Conservation (phyloP, 176 grass and related monocot genomes). For the Cocos nucifera region DNA sequence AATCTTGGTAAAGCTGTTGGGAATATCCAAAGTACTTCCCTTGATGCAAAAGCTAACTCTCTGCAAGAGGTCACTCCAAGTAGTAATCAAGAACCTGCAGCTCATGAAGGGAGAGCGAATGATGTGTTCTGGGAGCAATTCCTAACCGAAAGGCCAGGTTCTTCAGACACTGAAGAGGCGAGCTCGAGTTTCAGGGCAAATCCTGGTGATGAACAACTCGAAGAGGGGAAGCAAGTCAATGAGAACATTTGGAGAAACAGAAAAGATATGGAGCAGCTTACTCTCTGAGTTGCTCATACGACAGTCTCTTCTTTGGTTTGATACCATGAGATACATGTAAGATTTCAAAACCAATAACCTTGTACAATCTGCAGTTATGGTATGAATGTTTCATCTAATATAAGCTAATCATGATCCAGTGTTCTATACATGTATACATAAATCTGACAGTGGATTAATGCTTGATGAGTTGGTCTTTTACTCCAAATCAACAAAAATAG, state of each 20-base stretch:
- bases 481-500: too few species aligned
- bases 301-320: too few species aligned
- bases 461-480: too few species aligned
- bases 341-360: too few species aligned
- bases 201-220: conserved; percentile 20
- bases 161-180: conserved; percentile 50
- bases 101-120: conserved; percentile 41
- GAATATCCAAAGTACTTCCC: conserved; percentile 16
- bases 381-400: too few species aligned
- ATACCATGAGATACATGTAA: too few species aligned
- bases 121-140: conserved; percentile 99
- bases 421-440: too few species aligned
- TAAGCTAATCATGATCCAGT: too few species aligned
- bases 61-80: conserved; percentile 1
- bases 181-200: conserved; percentile 40
- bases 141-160: conserved; percentile 69
- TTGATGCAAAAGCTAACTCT: conserved; percentile 3
- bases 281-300: conserved; percentile 24
- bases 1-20: conserved; percentile 9
- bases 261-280: conserved; percentile 40
- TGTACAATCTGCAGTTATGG: too few species aligned
- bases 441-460: too few species aligned
- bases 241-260: conserved; percentile 9
- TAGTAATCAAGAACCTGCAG: conserved; percentile 28
- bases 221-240: conserved; percentile 15